Evolutionary conservation across 2,329 filamentous ascomycete species (phyloP).

Genomic region (Arthrobotrys iridis): DNA sequence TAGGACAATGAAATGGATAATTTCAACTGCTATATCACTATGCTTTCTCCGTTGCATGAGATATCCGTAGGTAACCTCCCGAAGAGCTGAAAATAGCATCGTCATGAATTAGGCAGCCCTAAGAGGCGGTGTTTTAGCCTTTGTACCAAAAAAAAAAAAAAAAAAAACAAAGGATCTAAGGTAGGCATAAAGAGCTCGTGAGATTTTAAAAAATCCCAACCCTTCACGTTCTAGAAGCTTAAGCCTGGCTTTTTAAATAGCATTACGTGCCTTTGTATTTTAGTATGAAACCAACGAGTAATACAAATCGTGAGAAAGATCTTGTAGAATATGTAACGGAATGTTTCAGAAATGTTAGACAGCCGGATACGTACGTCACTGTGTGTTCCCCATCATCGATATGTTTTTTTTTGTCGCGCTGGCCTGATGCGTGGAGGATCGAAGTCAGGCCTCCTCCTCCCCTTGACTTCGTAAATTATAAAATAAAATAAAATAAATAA

Average conservation of each 20-base stretch:
- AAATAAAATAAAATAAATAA: too few relatives aligned
- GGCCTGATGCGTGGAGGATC: too few relatives aligned
- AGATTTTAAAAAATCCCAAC: too few relatives aligned
- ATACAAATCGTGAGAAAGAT: not conserved
- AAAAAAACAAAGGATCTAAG: too few relatives aligned
- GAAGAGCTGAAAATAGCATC: constrained; percentile 6
- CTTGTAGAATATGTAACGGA: not conserved
- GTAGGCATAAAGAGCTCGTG: constrained; percentile 7
- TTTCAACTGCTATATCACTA: not conserved
- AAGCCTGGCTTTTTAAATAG: not conserved
- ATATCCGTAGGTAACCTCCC: not conserved
- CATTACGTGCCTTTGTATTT: too few relatives aligned
- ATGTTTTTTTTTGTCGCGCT: too few relatives aligned
- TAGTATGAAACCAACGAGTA: not conserved
- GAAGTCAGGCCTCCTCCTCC: too few relatives aligned
- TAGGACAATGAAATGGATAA: not conserved
- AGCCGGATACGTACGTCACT: too few relatives aligned
- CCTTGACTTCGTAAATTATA: too few relatives aligned
- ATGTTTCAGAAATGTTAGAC: not conserved
- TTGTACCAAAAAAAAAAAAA: too few relatives aligned
- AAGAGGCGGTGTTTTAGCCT: not conserved
- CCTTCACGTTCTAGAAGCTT: too few relatives aligned
- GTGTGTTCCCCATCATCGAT: too few relatives aligned
- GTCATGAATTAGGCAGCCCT: not conserved
- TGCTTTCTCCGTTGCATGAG: not conserved